Percentiles rank a stretch among this genome's conserved stretches.
Evolutionary conservation across 805 yeast species (phyloP).

Genomic region (Kluyveromyces starmeri): DNA sequence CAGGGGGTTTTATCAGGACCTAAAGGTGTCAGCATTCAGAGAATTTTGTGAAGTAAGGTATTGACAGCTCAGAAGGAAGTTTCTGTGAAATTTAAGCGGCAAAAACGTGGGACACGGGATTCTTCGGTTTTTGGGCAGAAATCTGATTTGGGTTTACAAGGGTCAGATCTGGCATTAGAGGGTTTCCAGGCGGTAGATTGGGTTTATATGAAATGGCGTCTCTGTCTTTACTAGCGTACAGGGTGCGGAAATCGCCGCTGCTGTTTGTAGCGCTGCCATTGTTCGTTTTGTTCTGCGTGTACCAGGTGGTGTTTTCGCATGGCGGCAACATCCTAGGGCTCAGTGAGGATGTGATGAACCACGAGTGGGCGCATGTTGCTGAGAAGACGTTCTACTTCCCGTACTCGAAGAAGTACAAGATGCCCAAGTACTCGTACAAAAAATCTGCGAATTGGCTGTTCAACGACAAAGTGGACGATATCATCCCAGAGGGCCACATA

Average conservation of each 20-base stretch:
- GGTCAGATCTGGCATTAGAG: no score
- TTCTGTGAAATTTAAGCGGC: no score
- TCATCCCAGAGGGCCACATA: slow-evolving; percentile 62
- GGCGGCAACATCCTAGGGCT: slow-evolving; percentile 19
- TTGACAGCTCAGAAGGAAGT: no score
- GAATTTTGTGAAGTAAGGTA: no score
- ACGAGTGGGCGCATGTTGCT: slow-evolving; percentile 30
- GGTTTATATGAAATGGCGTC: no score
- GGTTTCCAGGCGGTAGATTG: no score
- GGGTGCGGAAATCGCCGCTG: slow-evolving; percentile 23
- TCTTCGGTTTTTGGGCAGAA: no score
- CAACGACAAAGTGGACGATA: slow-evolving; percentile 43
- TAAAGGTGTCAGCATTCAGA: no score
- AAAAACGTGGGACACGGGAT: no score
- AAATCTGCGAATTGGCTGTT: slow-evolving; percentile 33
- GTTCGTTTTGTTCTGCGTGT: slow-evolving; percentile 14
- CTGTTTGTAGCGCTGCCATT: slow-evolving; percentile 19
- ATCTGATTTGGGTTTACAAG: no score
- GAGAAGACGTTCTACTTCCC: slow-evolving; percentile 30
- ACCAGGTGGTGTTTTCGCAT: slow-evolving; percentile 16
- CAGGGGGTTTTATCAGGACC: no score
- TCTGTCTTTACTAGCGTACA: slow-evolving; percentile 17
- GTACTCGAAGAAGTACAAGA: slow-evolving; percentile 24
- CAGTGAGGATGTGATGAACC: slow-evolving; percentile 20
- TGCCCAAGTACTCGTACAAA: slow-evolving; percentile 41